Conservation (phyloP, 495 filamentous ascomycete genomes). For the Daldinia loculata region DNA sequence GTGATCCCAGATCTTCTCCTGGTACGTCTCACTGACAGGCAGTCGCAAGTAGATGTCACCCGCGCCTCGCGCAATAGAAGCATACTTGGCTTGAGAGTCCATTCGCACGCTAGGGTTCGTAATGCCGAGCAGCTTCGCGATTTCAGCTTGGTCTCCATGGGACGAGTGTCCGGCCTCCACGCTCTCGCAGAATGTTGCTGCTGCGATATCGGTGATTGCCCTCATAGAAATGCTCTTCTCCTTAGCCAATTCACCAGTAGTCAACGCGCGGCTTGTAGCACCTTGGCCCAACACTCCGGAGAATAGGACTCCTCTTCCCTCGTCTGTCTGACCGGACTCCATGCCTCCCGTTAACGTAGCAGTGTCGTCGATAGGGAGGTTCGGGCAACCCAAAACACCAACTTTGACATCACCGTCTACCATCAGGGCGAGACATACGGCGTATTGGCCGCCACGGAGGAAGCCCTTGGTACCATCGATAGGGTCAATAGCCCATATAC, state of each 20-base stretch:
- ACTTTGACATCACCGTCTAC: constrained; percentile 95
- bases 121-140: constrained; percentile 85
- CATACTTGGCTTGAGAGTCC: constrained; percentile 99
- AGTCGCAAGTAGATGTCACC: constrained; percentile 94
- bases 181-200: constrained; percentile 92
- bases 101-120: constrained; percentile 85
- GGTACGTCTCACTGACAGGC: constrained; percentile 82
- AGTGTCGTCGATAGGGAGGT: constrained; percentile 84
- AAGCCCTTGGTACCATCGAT: constrained; percentile 99
- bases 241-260: constrained; percentile 63
- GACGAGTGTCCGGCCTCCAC: constrained; percentile 91
- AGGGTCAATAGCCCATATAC: constrained; percentile 96
- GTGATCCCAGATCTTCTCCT: constrained; percentile 99
- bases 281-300: constrained; percentile 79
- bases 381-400: constrained; percentile 93
- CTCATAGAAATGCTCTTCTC: constrained; percentile 80
- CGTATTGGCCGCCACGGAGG: constrained; percentile 96
- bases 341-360: constrained; percentile 71
- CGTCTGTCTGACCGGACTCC: constrained; percentile 72
- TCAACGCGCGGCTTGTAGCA: constrained; percentile 76
- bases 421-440: constrained; percentile 90
- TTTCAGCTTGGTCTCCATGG: constrained; percentile 84
- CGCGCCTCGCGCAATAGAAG: constrained; percentile 90
- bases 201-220: constrained; percentile 71
- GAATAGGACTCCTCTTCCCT: constrained; percentile 82